Conservation (phyloP, 2,329 filamentous ascomycete species). For the Grosmannia penicillata region DNA sequence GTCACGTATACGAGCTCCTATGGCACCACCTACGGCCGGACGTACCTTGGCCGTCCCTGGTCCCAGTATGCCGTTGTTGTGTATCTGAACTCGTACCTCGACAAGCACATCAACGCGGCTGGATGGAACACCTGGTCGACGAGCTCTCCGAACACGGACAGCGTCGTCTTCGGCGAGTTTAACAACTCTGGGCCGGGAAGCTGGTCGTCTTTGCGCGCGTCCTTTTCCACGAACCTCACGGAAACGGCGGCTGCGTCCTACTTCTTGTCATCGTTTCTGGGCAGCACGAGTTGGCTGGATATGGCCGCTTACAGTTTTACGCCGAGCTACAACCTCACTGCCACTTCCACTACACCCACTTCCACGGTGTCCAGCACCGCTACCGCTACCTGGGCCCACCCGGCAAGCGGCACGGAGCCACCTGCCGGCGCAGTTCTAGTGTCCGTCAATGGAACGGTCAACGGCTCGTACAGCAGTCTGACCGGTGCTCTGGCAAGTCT, state of each 20-base stretch:
- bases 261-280: slow-evolving; percentile 21
- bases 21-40: slow-evolving; percentile 21
- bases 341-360: neutral
- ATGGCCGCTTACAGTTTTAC: slow-evolving; percentile 21
- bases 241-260: slow-evolving; percentile 19
- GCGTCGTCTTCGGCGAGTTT: slow-evolving; percentile 19
- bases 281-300: slow-evolving; percentile 26
- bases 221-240: slow-evolving; percentile 21
- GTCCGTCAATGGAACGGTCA: slow-evolving; percentile 15
- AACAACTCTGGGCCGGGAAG: slow-evolving; percentile 17
- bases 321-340: slow-evolving; percentile 18
- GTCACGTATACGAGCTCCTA: slow-evolving; percentile 30
- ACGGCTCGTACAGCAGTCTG: slow-evolving; percentile 15
- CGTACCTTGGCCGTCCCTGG: slow-evolving; percentile 35
- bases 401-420: slow-evolving; percentile 24
- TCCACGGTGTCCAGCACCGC: slow-evolving; percentile 10
- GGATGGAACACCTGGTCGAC: slow-evolving; percentile 36
- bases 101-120: slow-evolving; percentile 38
- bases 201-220: slow-evolving; percentile 18
- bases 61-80: slow-evolving; percentile 28
- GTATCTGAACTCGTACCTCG: slow-evolving; percentile 34
- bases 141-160: slow-evolving; percentile 17
- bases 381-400: slow-evolving; percentile 18
- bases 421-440: slow-evolving; percentile 26
- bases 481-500: slow-evolving; percentile 16